Evolutionary conservation across 805 yeast genomes (phyloP).

Genomic region (Teunomyces lycoperdinae): DNA sequence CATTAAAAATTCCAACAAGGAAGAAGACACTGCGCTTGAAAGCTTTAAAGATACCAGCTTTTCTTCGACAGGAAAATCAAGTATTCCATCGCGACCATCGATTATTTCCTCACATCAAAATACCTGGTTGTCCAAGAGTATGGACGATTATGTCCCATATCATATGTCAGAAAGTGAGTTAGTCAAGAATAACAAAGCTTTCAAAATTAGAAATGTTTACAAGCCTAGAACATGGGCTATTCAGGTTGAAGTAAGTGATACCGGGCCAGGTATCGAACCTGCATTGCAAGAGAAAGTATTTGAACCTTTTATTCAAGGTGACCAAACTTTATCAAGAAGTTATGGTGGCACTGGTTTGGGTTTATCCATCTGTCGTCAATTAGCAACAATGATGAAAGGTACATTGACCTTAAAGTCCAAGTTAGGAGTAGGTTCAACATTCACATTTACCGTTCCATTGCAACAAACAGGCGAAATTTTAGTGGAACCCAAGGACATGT

Average conservation of each 20-base stretch:
- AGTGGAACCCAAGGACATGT: constrained; percentile 35
- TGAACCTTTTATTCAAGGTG: constrained; percentile 97
- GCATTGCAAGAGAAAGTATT: constrained; percentile 79
- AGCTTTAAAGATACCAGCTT: neutral
- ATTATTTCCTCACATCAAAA: neutral
- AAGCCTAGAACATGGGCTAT: constrained; percentile 52
- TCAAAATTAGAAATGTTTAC: constrained; percentile 31
- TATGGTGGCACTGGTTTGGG: constrained; percentile 98
- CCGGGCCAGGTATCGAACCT: constrained; percentile 92
- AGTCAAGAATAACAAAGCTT: constrained; percentile 34
- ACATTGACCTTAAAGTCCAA: constrained; percentile 69
- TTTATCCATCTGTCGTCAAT: constrained; percentile 80
- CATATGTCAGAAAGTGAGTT: constrained; percentile 22
- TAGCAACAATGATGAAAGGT: constrained; percentile 90
- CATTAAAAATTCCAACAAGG: neutral
- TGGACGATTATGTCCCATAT: constrained; percentile 1
- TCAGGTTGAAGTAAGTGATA: constrained; percentile 76
- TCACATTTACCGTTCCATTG: constrained; percentile 75
- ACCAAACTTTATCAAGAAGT: constrained; percentile 84
- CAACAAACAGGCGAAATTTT: constrained; percentile 59
- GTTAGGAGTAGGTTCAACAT: constrained; percentile 81
- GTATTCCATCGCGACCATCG: neutral
- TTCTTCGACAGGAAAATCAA: neutral
- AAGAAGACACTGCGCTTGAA: neutral
- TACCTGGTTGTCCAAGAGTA: constrained; percentile 1